phyloP scores from a whole-genome alignment of 164 flowering plant species.

The Houttuynia cordata region DNA sequence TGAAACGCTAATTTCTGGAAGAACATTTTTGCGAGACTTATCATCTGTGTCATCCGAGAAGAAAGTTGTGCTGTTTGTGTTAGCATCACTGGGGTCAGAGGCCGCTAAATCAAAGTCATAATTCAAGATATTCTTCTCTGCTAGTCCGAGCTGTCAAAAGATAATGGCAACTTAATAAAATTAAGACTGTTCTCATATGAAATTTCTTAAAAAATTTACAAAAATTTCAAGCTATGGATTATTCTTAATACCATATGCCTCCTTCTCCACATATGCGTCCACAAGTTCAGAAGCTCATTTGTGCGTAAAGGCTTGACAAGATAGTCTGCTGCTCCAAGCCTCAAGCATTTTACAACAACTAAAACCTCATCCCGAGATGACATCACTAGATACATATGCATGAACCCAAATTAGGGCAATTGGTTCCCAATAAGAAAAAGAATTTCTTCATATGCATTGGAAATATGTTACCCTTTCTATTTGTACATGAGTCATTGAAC shows the following conservation, averaged over 20 bases:
- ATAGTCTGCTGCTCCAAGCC: conserved; percentile 96
- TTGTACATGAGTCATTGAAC: too few relatives aligned
- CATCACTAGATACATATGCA: conserved; percentile 56
- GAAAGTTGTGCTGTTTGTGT: conserved; percentile 79
- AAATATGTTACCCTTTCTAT: not conserved
- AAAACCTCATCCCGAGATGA: conserved; percentile 92
- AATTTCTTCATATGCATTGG: not conserved
- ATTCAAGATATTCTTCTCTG: conserved; percentile 72
- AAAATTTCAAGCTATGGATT: not conserved
- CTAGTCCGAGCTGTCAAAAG: conserved; percentile 91
- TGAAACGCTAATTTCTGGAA: conserved; percentile 41
- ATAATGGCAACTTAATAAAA: too few relatives aligned
- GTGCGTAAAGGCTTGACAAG: conserved; percentile 96
- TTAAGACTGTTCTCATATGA: not conserved
- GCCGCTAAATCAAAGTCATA: conserved; percentile 65
- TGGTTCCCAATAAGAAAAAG: not conserved
- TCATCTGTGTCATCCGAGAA: conserved; percentile 98
- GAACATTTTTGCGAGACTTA: conserved; percentile 36
- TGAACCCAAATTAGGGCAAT: not conserved
- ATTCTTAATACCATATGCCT: conserved; percentile 48
- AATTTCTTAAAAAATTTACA: not conserved
- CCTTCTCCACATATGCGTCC: conserved; percentile 99
- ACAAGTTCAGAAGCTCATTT: conserved; percentile 85
- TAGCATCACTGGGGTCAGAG: conserved; percentile 92
- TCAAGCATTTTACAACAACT: conserved; percentile 88